phyloP scores from a whole-genome alignment of 768 basidiomycete species.

The Leccinum longicurvipes region DNA sequence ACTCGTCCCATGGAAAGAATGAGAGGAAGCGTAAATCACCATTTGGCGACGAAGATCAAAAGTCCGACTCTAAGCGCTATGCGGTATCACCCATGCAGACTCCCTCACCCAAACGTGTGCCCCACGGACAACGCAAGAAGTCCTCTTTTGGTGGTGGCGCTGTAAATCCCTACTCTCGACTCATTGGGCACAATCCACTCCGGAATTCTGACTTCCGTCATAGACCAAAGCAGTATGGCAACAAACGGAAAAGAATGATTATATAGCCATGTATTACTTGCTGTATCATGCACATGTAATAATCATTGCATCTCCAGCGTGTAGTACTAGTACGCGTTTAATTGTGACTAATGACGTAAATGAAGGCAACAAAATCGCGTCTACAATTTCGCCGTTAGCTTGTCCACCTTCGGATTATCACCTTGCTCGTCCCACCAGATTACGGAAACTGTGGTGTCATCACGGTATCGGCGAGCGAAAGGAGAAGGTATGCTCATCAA shows the following conservation, averaged over 20 bases:
- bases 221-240: slow-evolving; percentile 29
- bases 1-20: slow-evolving; percentile 28
- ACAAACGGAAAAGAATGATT: slow-evolving; percentile 34
- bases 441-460: slow-evolving; percentile 84
- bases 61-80: slow-evolving; percentile 18
- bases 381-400: slow-evolving; percentile 52
- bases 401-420: slow-evolving; percentile 32
- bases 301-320: not conserved
- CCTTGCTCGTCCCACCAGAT: slow-evolving; percentile 79
- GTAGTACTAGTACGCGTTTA: not conserved
- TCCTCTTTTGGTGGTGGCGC: slow-evolving; percentile 31
- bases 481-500: slow-evolving; percentile 83
- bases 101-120: slow-evolving; percentile 22
- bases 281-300: slow-evolving; percentile 7
- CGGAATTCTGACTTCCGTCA: slow-evolving; percentile 22
- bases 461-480: slow-evolving; percentile 69
- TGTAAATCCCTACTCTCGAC: slow-evolving; percentile 34
- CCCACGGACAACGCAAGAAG: slow-evolving; percentile 23
- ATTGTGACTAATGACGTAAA: not conserved
- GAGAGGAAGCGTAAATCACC: slow-evolving; percentile 42
- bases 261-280: slow-evolving; percentile 30
- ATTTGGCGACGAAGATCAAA: slow-evolving; percentile 28
- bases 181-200: slow-evolving; percentile 36
- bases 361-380: not conserved
- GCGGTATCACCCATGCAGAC: slow-evolving; percentile 20